These are phyloP conservation scores for Thinopyrum elongatum DNA, from an alignment of 176 grass and related monocot species.

Conservation along the genomic window DNA sequence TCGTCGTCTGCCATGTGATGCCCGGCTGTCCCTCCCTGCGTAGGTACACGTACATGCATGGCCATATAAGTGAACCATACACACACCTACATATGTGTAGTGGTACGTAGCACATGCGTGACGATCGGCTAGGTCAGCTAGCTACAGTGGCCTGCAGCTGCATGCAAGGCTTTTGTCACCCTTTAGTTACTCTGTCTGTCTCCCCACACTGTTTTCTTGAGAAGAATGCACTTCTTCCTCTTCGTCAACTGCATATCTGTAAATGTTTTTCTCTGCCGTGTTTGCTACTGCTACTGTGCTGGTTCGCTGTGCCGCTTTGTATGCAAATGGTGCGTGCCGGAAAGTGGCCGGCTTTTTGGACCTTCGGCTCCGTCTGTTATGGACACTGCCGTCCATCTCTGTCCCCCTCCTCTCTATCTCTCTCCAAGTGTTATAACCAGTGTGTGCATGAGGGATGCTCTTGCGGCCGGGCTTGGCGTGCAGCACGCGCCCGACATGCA, in stretches of 20 bases:
- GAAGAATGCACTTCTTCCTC: neutral
- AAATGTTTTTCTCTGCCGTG: neutral
- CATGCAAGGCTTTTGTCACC: slow-evolving; percentile 12
- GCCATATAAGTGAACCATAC: slow-evolving; percentile 27
- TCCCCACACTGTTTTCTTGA: neutral
- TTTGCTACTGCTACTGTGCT: neutral
- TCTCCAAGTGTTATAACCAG: neutral
- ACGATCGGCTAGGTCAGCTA: neutral
- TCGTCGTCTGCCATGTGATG: neutral
- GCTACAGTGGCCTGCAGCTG: neutral
- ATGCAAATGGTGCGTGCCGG: slow-evolving; percentile 11
- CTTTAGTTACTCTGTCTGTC: neutral
- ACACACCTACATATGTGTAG: slow-evolving; percentile 24
- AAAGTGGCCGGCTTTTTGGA: slow-evolving; percentile 7
- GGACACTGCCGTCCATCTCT: neutral
- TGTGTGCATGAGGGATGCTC: neutral
- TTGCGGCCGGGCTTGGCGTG: neutral
- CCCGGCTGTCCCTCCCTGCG: neutral
- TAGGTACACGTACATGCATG: neutral
- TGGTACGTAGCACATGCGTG: neutral
- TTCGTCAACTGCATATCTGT: neutral
- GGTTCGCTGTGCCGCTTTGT: neutral
- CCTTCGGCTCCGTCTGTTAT: slow-evolving; percentile 21
- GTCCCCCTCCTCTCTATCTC: neutral
- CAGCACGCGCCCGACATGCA: neutral